Conservation (phyloP, 345 rosid genomes). For the Pelargonium nanum region DNA sequence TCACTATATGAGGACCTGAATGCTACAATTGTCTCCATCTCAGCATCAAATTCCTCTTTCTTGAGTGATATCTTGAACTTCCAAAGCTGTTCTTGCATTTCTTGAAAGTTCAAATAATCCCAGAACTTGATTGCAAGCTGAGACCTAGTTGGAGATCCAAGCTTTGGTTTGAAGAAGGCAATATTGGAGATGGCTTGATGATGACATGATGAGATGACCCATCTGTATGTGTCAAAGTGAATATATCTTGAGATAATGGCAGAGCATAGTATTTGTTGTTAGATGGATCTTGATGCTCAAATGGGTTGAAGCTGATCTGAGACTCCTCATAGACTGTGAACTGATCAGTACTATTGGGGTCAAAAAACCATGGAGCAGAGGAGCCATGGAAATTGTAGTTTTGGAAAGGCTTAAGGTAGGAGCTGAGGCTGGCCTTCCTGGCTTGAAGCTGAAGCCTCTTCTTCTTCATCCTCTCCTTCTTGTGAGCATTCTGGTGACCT, state of each 20-base stretch:
- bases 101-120: too few species aligned
- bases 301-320: slow-evolving; percentile 53
- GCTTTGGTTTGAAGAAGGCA: slow-evolving; percentile 34
- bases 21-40: too few species aligned
- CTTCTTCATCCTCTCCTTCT: slow-evolving; percentile 83
- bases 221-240: slow-evolving; percentile 25
- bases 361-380: slow-evolving; percentile 28
- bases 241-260: slow-evolving; percentile 18
- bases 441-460: slow-evolving; percentile 89
- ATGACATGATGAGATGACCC: slow-evolving; percentile 21
- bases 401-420: slow-evolving; percentile 44
- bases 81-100: too few species aligned
- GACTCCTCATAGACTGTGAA: slow-evolving; percentile 32
- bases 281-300: slow-evolving; percentile 4
- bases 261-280: background rate
- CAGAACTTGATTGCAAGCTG: slow-evolving; percentile 14
- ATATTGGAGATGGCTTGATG: slow-evolving; percentile 25
- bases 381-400: slow-evolving; percentile 24
- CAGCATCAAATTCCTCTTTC: too few species aligned
- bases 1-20: too few species aligned
- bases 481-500: slow-evolving; percentile 98
- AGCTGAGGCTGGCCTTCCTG: slow-evolving; percentile 54
- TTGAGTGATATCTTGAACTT: too few species aligned
- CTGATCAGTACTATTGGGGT: slow-evolving; percentile 13
- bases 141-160: slow-evolving; percentile 69